Evolutionary conservation across 257 asterid species (phyloP).

Genomic region (Perilla frutescens): DNA sequence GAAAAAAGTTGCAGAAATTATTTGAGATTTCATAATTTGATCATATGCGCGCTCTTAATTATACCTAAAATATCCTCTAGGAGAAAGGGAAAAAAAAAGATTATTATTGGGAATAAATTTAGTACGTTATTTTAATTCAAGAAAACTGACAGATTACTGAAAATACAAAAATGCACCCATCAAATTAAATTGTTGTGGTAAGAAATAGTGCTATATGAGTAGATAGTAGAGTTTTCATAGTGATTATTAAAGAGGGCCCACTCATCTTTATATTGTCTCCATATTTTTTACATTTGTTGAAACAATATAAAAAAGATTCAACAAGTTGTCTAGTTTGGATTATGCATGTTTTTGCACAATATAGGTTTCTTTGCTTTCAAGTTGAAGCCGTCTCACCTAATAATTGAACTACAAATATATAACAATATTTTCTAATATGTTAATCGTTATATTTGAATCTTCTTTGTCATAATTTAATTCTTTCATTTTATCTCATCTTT

Average conservation of each 20-base stretch:
- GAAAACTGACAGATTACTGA: too few relatives aligned
- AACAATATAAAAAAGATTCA: constrained; percentile 24
- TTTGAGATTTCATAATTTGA: too few relatives aligned
- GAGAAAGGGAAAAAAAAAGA: too few relatives aligned
- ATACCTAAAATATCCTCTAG: too few relatives aligned
- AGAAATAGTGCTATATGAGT: background rate
- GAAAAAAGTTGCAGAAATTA: too few relatives aligned
- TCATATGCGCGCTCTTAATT: too few relatives aligned
- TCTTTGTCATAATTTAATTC: too few relatives aligned
- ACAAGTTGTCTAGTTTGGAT: constrained; percentile 10
- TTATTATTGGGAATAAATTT: too few relatives aligned
- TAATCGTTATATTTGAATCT: too few relatives aligned
- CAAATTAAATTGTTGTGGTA: background rate
- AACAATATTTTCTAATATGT: background rate
- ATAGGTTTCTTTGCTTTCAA: constrained; percentile 8
- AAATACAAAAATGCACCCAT: background rate
- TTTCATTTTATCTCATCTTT: too few relatives aligned
- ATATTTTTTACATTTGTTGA: constrained; percentile 4
- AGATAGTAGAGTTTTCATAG: background rate
- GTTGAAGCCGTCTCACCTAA: background rate
- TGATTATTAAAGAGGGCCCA: constrained; percentile 22
- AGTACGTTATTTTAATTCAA: too few relatives aligned
- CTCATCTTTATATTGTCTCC: constrained; percentile 14
- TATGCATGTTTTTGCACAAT: background rate
- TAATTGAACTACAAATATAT: background rate